phyloP scores from a whole-genome alignment of 1,284 basidiomycete genomes.

The Sporisorium graminicola region DNA sequence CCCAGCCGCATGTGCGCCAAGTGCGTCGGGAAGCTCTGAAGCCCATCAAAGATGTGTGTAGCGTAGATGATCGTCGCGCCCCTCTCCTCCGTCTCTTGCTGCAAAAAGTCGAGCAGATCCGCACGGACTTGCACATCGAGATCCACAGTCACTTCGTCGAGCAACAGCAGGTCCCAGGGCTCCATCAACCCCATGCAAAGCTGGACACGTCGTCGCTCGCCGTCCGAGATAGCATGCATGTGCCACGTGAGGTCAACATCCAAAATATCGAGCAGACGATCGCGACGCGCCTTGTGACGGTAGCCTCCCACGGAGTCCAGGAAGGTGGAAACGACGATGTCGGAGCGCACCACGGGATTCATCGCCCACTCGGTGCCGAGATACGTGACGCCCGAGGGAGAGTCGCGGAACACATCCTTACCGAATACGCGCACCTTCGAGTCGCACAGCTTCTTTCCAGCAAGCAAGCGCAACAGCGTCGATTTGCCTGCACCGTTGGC shows the following conservation, averaged over 20 bases:
- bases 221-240: constrained; percentile 93
- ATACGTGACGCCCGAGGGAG: constrained; percentile 75
- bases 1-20: constrained; percentile 67
- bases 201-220: constrained; percentile 92
- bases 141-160: constrained; percentile 98
- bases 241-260: constrained; percentile 84
- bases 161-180: constrained; percentile 90
- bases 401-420: constrained; percentile 66
- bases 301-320: constrained; percentile 88
- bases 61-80: constrained; percentile 90
- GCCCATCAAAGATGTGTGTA: constrained; percentile 69
- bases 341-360: constrained; percentile 89
- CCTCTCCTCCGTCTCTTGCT: constrained; percentile 82
- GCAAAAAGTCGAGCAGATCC: constrained; percentile 88
- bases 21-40: constrained; percentile 67
- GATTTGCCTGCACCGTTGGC: constrained; percentile 87
- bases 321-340: constrained; percentile 77
- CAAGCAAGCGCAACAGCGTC: constrained; percentile 91
- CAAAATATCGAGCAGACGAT: constrained; percentile 87
- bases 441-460: constrained; percentile 78
- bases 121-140: constrained; percentile 96
- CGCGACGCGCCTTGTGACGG: constrained; percentile 87
- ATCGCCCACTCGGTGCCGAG: constrained; percentile 85
- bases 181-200: constrained; percentile 97
- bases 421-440: constrained; percentile 63